A percentile compares a stretch with the other conserved stretches of the same genome.
These are phyloP conservation scores for Huntiella decipiens DNA, from an alignment of 2,329 filamentous ascomycete species.

Conservation along the genomic window DNA sequence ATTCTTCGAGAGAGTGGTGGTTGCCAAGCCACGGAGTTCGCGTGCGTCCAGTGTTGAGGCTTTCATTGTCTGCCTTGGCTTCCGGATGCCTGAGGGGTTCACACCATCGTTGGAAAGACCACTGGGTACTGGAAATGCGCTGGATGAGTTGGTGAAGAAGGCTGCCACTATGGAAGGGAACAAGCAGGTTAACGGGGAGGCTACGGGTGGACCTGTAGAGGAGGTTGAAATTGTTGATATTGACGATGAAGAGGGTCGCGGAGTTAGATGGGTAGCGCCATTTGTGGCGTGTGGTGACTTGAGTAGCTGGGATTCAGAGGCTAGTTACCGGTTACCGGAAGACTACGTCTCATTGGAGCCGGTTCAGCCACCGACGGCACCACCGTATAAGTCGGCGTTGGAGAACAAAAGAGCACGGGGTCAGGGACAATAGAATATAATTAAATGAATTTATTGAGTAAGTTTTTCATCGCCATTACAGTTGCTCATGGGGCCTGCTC, in stretches of 20 bases:
- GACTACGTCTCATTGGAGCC: slow-evolving; percentile 77
- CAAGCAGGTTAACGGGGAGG: background rate
- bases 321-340: slow-evolving; percentile 75
- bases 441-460: background rate
- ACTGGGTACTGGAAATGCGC: slow-evolving; percentile 39
- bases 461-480: background rate
- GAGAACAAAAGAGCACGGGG: slow-evolving; percentile 55
- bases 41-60: slow-evolving; percentile 94
- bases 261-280: slow-evolving; percentile 64
- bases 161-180: slow-evolving; percentile 26
- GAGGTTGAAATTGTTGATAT: slow-evolving; percentile 15
- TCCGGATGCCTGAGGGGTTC: slow-evolving; percentile 60
- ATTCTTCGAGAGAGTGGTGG: slow-evolving; percentile 68
- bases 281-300: slow-evolving; percentile 96
- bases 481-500: background rate
- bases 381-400: slow-evolving; percentile 79
- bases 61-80: slow-evolving; percentile 88
- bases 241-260: slow-evolving; percentile 16
- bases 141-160: slow-evolving; percentile 11
- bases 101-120: slow-evolving; percentile 57
- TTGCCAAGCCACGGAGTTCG: slow-evolving; percentile 85
- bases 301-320: slow-evolving; percentile 87
- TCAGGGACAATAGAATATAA: slow-evolving; percentile 27
- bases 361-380: slow-evolving; percentile 85
- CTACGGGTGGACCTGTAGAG: slow-evolving; percentile 9